Base-by-base conservation (phyloP, 495 filamentous ascomycete species). In the Aspergillus mulundensis region DNA sequence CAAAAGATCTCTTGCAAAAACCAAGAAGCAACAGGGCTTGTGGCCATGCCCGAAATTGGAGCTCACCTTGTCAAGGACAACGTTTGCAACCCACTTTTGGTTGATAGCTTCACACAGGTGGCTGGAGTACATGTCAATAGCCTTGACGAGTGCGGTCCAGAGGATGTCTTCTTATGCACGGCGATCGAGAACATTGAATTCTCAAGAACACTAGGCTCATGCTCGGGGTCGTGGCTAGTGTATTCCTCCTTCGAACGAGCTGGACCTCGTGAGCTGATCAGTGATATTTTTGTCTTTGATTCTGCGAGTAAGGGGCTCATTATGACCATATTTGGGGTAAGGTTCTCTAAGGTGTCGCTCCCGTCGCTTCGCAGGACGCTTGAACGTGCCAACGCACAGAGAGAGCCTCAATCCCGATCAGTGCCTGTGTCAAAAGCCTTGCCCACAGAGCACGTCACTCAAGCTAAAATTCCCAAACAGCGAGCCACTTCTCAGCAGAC, bases 111-210 rank as follows among this genome's bases (percentile, higher is more conserved):
- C 50, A 30, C 43, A 14, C 50, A 53, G 39, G 19, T 16, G 7
- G 18, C 50, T 14, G 50, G 50, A 1, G 32, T 53, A 7, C 38
- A 43, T 23, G 23, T 32, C 16, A 53, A 53, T 24, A 43, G 50
- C 7, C 50, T 53, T 2, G 18, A 38, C 0, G 23, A 20, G 2
- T 7, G 5, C 18, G 38, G 7, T n/a, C 10, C 5, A 1, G 28
- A 53, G 14, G 50, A 53, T 5, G 50, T 53, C 12, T 53, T 7
- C 15, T 38, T 53, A 1, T 53, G 42, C 30, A 58, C 36, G 5
- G 21, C 23, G n/a, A 28, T 42, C 25, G 25, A 8, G 8, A 8
- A 28, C 4, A 28, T 28, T 8, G 25, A 28, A 8, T 28, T 8
- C 25, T 28, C 8, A 3, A 3, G 3, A 8, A 3, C 3, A 8